Evolutionary conservation across 768 basidiomycete genomes (phyloP).

Genomic region (Boletus rubropictus): DNA sequence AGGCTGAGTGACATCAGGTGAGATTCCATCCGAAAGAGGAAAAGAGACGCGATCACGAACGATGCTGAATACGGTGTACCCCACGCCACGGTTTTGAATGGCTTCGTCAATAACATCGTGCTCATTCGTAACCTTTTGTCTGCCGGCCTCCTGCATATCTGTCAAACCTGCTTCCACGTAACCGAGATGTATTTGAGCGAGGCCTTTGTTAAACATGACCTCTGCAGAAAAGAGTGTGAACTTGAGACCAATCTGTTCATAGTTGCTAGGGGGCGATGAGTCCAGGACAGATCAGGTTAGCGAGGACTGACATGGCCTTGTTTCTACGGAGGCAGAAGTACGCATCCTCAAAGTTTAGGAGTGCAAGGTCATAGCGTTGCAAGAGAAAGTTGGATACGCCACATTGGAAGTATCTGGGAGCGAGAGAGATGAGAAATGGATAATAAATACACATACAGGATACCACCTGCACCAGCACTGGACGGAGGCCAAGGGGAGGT

Average conservation of each 20-base stretch:
- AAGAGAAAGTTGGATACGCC: conserved; percentile 90
- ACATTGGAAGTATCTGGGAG: conserved; percentile 72
- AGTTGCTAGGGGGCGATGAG: conserved; percentile 50
- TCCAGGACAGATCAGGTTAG: not conserved
- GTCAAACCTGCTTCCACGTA: conserved; percentile 56
- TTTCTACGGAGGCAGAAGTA: conserved; percentile 76
- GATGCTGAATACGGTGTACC: conserved; percentile 91
- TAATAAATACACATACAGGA: not conserved
- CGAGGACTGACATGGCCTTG: conserved; percentile 62
- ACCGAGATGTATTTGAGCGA: conserved; percentile 69
- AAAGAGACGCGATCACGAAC: conserved; percentile 42
- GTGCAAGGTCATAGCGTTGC: conserved; percentile 65
- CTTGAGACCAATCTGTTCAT: conserved; percentile 88
- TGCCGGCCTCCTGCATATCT: conserved; percentile 64
- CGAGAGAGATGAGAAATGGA: not conserved
- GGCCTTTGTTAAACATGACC: conserved; percentile 85
- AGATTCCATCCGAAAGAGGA: not conserved
- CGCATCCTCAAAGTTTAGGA: conserved; percentile 81
- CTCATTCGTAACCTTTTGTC: conserved; percentile 71
- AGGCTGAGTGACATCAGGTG: conserved; percentile 43
- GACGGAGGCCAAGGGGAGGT: too few species aligned
- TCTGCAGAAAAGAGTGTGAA: conserved; percentile 86
- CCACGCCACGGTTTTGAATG: conserved; percentile 70
- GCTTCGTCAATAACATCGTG: conserved; percentile 93
- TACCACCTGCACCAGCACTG: too few species aligned